Base-by-base conservation (phyloP, 2,329 filamentous ascomycete species). In the Fusarium luffae region DNA sequence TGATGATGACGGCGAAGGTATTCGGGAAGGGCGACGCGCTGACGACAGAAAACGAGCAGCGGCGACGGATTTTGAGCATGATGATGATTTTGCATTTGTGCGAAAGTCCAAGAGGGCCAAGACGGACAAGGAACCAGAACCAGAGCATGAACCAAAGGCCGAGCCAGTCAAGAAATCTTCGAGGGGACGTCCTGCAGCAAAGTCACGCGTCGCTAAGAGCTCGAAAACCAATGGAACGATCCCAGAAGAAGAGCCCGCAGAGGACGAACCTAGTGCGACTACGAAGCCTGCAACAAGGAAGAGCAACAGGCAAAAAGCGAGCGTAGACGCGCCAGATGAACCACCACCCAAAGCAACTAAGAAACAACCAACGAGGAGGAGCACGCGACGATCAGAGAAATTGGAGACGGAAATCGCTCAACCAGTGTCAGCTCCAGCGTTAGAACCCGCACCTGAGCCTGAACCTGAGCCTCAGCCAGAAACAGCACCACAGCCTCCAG, bases 31-130 rank as follows among this genome's bases (percentile, higher is more conserved):
- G 54, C 43, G 21, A 68, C 47, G 54, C 59, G 61, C 72, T 75
- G 62, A 75, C 61, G 23, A 37, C 30, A 21, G 21, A 49, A 30
- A 44, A 46, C 48, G 30, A 49, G 34, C 67, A 82, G 82, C 81
- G 68, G 76, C 76, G 66, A 74, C 75, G 46, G 78, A 81, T 54
- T 90, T 93, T 74, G 92, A 94, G 78, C 87, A 92, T 75, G 90
- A 92, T 82, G 92, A 92, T 74, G 92, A 92, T 68, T 94, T 94
- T 74, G 84, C 89, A 61, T 94, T 94, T 77, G 89, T 90, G 68
- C 88, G 92, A 71, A 89, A 86, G 66, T 84, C 89, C 13, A 92
- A 92, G 76, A 82, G 87, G 75, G 84, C 85, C 65, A 93, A 91
- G 80, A 85, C 86, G 44, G 84, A 85, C 61, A 82, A 85, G 59